Conservation (phyloP, 2,329 filamentous ascomycete genomes). For the Uncinocarpus reesii region DNA sequence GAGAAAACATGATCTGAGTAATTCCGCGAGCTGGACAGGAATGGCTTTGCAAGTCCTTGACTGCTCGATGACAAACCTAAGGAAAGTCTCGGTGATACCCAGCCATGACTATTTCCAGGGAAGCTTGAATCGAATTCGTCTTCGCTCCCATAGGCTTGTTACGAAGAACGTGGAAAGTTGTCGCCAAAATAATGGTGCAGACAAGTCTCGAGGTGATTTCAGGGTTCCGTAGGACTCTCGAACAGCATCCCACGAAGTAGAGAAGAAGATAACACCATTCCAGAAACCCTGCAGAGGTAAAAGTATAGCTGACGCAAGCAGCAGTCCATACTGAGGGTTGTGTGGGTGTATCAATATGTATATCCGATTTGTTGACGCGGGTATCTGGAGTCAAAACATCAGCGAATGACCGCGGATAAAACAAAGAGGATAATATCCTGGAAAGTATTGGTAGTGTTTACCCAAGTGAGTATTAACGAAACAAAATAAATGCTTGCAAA, state of each 20-base stretch:
- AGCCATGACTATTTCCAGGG: neutral
- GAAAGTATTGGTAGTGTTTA: conserved; percentile 15
- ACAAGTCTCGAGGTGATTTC: neutral
- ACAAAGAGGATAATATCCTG: neutral
- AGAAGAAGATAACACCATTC: conserved; percentile 68
- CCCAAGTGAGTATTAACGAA: conserved; percentile 36
- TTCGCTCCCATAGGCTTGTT: neutral
- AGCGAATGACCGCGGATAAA: neutral
- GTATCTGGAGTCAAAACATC: conserved; percentile 38
- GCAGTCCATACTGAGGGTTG: conserved; percentile 47
- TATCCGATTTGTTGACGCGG: conserved; percentile 65
- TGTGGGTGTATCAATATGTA: conserved; percentile 55
- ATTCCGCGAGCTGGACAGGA: too few species aligned
- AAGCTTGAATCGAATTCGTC: neutral
- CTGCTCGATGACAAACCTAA: too few species aligned
- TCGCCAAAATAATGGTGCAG: neutral
- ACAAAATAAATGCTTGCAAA: conserved; percentile 34
- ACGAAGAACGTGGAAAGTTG: neutral
- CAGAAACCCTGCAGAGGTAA: conserved; percentile 75
- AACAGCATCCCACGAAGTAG: conserved; percentile 45
- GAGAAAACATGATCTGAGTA: too few species aligned
- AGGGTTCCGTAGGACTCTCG: neutral
- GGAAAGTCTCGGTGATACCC: too few species aligned
- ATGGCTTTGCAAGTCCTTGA: too few species aligned
- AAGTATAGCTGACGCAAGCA: conserved; percentile 62